A percentile compares a stretch with the other conserved stretches of the same genome.
Conservation (phyloP, 345 rosid species). For the Eucalyptus brandiana region DNA sequence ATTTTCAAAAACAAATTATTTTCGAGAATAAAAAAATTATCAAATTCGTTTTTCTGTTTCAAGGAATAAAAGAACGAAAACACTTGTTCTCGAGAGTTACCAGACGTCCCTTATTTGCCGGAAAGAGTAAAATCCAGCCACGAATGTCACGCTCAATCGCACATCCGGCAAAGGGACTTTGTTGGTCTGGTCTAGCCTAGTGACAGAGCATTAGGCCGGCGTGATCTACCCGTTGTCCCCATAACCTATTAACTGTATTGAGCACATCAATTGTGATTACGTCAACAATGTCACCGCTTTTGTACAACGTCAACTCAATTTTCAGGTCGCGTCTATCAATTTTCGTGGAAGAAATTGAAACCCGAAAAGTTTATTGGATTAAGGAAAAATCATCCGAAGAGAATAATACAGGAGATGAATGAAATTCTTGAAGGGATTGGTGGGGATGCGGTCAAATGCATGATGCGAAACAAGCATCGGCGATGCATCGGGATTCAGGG, state of each 20-base stretch:
- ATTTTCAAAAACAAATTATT: accelerated
- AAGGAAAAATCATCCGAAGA: not conserved
- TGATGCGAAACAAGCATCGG: not conserved
- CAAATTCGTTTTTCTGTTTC: accelerated
- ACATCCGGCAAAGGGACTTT: not conserved
- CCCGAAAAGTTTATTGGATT: not conserved
- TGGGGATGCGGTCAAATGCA: not conserved
- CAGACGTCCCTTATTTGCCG: no score
- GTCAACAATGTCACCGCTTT: not conserved
- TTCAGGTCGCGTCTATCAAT: not conserved
- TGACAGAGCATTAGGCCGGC: not conserved
- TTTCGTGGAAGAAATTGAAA: not conserved
- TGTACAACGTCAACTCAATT: not conserved
- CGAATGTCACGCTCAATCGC: no score
- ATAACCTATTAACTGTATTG: not conserved
- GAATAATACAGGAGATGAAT: not conserved
- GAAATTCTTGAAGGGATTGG: not conserved
- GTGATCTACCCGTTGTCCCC: not conserved
- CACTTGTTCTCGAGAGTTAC: no score
- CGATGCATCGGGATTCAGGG: not conserved
- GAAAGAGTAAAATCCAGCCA: no score
- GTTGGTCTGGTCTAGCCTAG: not conserved
- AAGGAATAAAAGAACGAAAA: accelerated
- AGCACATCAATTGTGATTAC: not conserved
- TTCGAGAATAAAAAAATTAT: accelerated